phyloP scores from a whole-genome alignment of 2,329 filamentous ascomycete genomes.

The Calycina herbarum region DNA sequence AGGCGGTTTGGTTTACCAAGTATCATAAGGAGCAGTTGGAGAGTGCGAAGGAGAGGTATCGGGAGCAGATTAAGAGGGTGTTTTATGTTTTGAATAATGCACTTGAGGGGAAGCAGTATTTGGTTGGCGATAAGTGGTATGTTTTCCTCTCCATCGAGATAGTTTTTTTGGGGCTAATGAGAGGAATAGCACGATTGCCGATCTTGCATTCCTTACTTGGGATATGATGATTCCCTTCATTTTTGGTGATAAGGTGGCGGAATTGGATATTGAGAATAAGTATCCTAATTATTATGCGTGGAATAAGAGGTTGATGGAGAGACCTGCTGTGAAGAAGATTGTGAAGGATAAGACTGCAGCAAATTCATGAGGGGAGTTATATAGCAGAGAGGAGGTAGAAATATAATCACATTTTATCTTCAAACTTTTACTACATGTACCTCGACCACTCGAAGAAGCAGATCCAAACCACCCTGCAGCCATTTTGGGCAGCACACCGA shows the following conservation, averaged over 20 bases:
- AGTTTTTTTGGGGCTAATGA: neutral
- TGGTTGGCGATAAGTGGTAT: slow-evolving; percentile 42
- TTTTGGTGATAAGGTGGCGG: slow-evolving; percentile 12
- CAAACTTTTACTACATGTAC: neutral
- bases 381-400: neutral
- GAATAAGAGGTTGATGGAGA: slow-evolving; percentile 21
- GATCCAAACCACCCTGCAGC: no score
- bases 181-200: slow-evolving; percentile 38
- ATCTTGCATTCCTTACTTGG: slow-evolving; percentile 31
- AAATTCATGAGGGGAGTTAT: no score
- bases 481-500: no score
- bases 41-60: slow-evolving; percentile 46
- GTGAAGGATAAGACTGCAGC: neutral
- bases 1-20: slow-evolving; percentile 37
- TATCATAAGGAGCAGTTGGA: slow-evolving; percentile 43
- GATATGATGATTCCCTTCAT: slow-evolving; percentile 15
- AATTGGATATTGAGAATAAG: slow-evolving; percentile 25
- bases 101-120: slow-evolving; percentile 39
- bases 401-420: neutral
- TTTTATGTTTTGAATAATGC: slow-evolving; percentile 44
- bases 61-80: slow-evolving; percentile 40
- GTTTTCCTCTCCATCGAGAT: neutral
- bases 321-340: slow-evolving; percentile 22
- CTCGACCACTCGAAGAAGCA: no score
- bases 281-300: slow-evolving; percentile 26